Conservation (phyloP, 1,284 basidiomycete genomes). For the Marasmius sp. region DNA sequence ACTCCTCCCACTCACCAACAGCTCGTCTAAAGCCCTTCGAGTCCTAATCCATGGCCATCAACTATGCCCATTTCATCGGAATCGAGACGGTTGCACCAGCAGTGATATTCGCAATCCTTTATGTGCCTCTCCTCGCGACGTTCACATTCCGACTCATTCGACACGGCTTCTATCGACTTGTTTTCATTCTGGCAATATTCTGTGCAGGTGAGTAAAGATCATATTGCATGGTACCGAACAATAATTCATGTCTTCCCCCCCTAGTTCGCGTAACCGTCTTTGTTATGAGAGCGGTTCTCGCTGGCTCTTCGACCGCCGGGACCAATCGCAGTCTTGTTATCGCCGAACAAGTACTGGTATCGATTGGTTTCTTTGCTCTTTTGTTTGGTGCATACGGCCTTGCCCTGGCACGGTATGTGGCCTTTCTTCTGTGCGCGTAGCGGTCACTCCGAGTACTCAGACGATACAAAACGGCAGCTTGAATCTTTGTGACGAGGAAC, state of each 20-base stretch:
- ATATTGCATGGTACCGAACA: neutral
- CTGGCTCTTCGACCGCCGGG: constrained; percentile 10
- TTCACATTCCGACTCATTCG: constrained; percentile 26
- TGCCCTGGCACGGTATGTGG: constrained; percentile 19
- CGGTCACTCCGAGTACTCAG: neutral
- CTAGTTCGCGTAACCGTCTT: constrained; percentile 18
- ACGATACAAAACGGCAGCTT: neutral
- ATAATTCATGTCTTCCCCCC: neutral
- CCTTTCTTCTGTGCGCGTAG: neutral
- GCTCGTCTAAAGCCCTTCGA: too few relatives aligned
- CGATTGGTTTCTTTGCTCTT: constrained; percentile 26
- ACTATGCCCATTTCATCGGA: constrained; percentile 31
- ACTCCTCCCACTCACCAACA: too few relatives aligned
- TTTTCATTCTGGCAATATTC: constrained; percentile 32
- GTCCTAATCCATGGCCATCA: neutral
- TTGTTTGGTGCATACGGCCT: constrained; percentile 22
- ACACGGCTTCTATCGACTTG: constrained; percentile 29
- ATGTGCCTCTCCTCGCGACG: constrained; percentile 27
- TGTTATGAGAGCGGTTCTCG: constrained; percentile 12
- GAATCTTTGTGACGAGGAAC: neutral
- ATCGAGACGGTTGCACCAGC: constrained; percentile 37
- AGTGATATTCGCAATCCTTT: constrained; percentile 34
- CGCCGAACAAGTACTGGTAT: constrained; percentile 12
- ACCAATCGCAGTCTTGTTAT: constrained; percentile 13
- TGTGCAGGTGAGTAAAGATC: constrained; percentile 25